These are phyloP conservation scores for Hibiscus trionum DNA, from an alignment of 345 rosid genomes.

Conservation along the genomic window DNA sequence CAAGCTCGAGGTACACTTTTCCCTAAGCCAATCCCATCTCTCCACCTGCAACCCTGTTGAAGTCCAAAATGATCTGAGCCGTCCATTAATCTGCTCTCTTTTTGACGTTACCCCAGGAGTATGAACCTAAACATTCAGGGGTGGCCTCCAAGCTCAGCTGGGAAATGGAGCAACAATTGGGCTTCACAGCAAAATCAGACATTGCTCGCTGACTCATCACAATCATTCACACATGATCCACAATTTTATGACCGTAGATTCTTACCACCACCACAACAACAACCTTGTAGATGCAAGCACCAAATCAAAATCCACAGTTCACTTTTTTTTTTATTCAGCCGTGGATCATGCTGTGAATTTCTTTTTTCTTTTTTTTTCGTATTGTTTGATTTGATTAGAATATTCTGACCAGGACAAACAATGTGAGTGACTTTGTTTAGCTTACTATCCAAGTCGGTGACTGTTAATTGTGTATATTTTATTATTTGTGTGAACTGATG, in stretches of 20 bases:
- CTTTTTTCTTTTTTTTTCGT: neutral
- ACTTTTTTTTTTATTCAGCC: slow-evolving; percentile 11
- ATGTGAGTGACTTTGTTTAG: slow-evolving; percentile 9
- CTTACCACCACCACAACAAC: slow-evolving; percentile 7
- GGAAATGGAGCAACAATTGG: slow-evolving; percentile 61
- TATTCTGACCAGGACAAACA: slow-evolving; percentile 7
- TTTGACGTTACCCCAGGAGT: slow-evolving; percentile 33
- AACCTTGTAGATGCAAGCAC: slow-evolving; percentile 20
- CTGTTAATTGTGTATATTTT: slow-evolving; percentile 12
- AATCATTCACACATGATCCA: neutral
- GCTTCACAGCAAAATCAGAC: slow-evolving; percentile 40
- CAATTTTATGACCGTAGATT: slow-evolving; percentile 19
- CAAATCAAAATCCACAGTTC: slow-evolving; percentile 11
- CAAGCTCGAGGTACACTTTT: slow-evolving; percentile 53
- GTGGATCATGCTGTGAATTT: slow-evolving; percentile 15
- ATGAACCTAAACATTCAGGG: slow-evolving; percentile 39
- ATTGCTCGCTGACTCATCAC: slow-evolving; percentile 38
- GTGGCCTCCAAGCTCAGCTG: slow-evolving; percentile 49
- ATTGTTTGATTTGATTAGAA: slow-evolving; percentile 2
- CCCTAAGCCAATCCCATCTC: neutral
- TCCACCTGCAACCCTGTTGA: neutral
- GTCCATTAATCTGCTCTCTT: neutral
- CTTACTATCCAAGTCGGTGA: slow-evolving; percentile 15
- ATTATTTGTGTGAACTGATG: slow-evolving; percentile 16
- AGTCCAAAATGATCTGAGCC: neutral